Evolutionary conservation across 1,284 basidiomycete genomes (phyloP).

Genomic region (Golubevia pallescens): DNA sequence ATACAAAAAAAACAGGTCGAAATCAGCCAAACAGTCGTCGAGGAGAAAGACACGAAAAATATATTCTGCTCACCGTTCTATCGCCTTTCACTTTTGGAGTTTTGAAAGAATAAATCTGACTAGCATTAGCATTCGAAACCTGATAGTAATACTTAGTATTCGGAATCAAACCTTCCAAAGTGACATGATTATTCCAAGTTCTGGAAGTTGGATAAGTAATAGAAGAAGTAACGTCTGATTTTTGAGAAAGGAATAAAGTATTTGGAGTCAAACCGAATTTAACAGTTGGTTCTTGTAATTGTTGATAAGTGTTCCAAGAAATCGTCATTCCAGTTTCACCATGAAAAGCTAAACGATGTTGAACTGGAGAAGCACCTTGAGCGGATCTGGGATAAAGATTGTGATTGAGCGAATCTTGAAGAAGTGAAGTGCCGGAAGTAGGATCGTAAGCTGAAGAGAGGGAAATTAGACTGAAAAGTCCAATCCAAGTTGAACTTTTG

Average conservation of each 20-base stretch:
- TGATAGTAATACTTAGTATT: constrained; percentile 29
- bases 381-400: not conserved
- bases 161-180: constrained; percentile 20
- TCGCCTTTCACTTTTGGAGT: too few species aligned
- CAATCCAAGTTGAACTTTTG: too few species aligned
- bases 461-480: too few species aligned
- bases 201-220: constrained; percentile 36
- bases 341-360: too few species aligned
- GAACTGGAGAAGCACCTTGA: too few species aligned
- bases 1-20: not conserved
- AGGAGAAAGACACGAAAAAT: too few species aligned
- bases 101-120: constrained; percentile 1
- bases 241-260: not conserved
- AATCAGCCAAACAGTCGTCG: not conserved
- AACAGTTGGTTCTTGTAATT: too few species aligned
- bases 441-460: not conserved
- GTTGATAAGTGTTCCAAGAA: too few species aligned
- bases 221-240: constrained; percentile 23
- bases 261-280: constrained; percentile 7
- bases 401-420: not conserved
- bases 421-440: not conserved
- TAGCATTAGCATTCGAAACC: not conserved
- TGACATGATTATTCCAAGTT: constrained; percentile 37
- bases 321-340: too few species aligned
- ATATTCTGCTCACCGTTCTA: not conserved